Percentiles rank a stretch among this genome's conserved stretches.
phyloP scores from a whole-genome alignment of 164 flowering plant species.

The Vitis vinifera region DNA sequence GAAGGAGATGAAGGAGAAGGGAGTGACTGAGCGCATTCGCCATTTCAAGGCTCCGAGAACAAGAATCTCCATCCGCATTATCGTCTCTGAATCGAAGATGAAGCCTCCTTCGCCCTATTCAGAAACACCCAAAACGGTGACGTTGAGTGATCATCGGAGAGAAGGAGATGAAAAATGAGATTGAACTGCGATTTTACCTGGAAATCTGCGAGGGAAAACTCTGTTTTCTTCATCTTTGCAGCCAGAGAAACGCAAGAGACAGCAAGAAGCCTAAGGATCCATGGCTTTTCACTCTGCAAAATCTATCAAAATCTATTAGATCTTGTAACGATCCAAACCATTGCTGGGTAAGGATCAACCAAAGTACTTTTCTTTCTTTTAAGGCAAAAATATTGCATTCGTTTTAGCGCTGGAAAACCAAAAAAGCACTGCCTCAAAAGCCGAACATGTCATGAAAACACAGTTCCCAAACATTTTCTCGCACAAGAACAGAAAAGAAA shows the following conservation, averaged over 20 bases:
- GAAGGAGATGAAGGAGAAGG: conserved; percentile 59
- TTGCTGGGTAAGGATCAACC: not conserved
- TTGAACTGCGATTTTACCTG: conserved; percentile 35
- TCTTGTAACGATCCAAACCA: not conserved
- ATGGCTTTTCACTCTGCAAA: conserved; percentile 53
- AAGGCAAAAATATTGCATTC: not conserved
- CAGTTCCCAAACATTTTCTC: too few relatives aligned
- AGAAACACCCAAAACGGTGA: not conserved
- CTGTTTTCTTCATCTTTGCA: conserved; percentile 54
- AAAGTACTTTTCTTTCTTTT: not conserved
- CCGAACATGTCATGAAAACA: not conserved
- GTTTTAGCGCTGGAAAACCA: too few relatives aligned
- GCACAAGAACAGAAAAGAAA: too few relatives aligned
- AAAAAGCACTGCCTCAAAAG: not conserved
- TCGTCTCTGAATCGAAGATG: conserved; percentile 46
- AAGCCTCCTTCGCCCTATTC: conserved; percentile 46
- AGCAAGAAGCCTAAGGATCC: conserved; percentile 54
- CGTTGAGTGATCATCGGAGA: too few relatives aligned
- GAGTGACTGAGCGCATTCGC: conserved; percentile 79
- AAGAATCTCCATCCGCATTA: conserved; percentile 58
- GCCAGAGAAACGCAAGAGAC: conserved; percentile 59
- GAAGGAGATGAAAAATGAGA: not conserved
- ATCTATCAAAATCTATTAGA: conserved; percentile 5
- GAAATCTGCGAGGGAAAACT: conserved; percentile 36
- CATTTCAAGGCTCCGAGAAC: conserved; percentile 63